These are phyloP conservation scores for Sisymbrium irio DNA, from an alignment of 345 rosid genomes.

Conservation along the genomic window DNA sequence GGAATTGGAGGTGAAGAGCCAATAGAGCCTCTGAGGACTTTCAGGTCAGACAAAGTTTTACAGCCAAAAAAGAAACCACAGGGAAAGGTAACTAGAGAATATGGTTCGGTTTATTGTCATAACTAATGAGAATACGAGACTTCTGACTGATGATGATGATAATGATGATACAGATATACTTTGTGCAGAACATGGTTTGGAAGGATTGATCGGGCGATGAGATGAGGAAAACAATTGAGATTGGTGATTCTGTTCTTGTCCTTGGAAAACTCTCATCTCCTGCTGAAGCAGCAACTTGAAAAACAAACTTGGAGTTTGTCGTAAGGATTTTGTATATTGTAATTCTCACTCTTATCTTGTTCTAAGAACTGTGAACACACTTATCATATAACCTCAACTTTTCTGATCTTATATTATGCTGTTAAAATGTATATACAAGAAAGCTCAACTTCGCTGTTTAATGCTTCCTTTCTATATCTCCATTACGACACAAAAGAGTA, in stretches of 20 bases:
- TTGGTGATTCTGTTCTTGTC: constrained; percentile 61
- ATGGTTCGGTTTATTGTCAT: not conserved
- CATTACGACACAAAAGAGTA: too few species aligned
- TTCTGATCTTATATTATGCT: too few species aligned
- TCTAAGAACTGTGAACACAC: too few species aligned
- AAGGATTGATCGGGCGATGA: constrained; percentile 39
- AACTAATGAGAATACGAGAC: not conserved
- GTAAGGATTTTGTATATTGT: not conserved
- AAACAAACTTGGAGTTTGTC: constrained; percentile 1
- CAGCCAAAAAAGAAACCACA: constrained; percentile 62
- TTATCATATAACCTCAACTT: too few species aligned
- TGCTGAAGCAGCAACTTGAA: constrained; percentile 73
- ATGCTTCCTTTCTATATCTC: too few species aligned
- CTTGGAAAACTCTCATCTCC: constrained; percentile 47
- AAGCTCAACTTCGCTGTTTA: too few species aligned
- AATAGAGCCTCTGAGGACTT: constrained; percentile 51
- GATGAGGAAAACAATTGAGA: constrained; percentile 46
- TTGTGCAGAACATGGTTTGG: constrained; percentile 69
- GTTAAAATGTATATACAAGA: too few species aligned
- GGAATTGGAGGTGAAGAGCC: constrained; percentile 65
- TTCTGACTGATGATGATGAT: not conserved
- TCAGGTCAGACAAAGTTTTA: constrained; percentile 63
- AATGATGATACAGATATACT: constrained; percentile 45
- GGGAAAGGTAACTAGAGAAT: constrained; percentile 55
- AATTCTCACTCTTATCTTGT: not conserved